phyloP scores from a whole-genome alignment of 208 protist genomes.

The Leishmania aethiopica region DNA sequence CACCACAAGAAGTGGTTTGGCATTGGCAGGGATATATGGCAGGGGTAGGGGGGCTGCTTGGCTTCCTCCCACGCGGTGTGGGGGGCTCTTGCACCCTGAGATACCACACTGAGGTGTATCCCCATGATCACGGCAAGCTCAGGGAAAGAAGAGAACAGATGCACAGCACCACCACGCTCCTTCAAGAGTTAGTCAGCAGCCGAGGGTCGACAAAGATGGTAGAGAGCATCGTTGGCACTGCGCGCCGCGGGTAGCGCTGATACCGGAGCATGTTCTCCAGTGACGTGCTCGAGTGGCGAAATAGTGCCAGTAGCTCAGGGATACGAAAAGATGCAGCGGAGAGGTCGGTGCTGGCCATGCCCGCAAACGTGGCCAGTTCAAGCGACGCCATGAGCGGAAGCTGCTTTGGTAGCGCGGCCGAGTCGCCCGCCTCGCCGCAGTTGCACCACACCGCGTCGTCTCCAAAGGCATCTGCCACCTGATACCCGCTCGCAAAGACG shows the following conservation, averaged over 20 bases:
- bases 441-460: conserved; percentile 24
- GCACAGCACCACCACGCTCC: background rate
- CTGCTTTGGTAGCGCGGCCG: background rate
- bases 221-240: conserved; percentile 24
- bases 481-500: conserved; percentile 48
- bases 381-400: conserved; percentile 6
- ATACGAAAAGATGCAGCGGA: conserved; percentile 45
- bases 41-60: no score
- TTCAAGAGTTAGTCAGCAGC: background rate
- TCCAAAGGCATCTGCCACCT: conserved; percentile 52
- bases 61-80: no score
- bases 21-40: no score
- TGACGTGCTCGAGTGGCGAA: conserved; percentile 36
- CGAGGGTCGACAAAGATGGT: conserved; percentile 33
- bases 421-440: conserved; percentile 8
- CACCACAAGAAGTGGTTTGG: no score
- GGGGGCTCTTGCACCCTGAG: background rate
- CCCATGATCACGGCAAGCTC: background rate
- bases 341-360: conserved; percentile 31
- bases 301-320: conserved; percentile 46
- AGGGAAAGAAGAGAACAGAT: background rate
- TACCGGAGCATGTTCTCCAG: conserved; percentile 42
- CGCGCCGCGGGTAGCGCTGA: conserved; percentile 17
- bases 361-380: conserved; percentile 23
- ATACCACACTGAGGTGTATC: background rate